Evolutionary conservation across 2,329 filamentous ascomycete species (phyloP), one percentile per base, ranked within the genome.

Genomic region (Pyrenophora graminea): DNA sequence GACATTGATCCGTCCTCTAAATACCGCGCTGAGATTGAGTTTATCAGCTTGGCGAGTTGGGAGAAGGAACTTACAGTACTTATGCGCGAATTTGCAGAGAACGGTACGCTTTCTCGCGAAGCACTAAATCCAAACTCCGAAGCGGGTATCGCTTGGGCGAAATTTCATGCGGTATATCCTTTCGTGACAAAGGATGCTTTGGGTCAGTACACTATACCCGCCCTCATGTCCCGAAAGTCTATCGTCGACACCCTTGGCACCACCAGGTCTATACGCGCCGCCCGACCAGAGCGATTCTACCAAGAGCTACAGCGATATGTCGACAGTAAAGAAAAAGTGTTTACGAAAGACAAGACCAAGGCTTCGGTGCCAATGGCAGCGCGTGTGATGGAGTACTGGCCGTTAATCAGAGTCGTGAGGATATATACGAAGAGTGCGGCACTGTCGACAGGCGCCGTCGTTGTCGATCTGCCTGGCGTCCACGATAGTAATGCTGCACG

Each of bases 401-500:
- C 80, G 0, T 67, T 83, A 31, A 80, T 83, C 58, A 82, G 80
- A 53, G 78, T 80, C 1, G 80, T 84, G 21, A 75, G 77, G 32
- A 76, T 84, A 25, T 80, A 77, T 55, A 75, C 76, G 6, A 83
- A 80, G 62, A 74, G 80, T 0, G 66, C 76, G 9, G 79, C 76
- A 1, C 66, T 85, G 3, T 76, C 78, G 0, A 83, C 81, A 12
- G 81, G 82, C 3, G 80, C 80, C 3, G 77, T 82, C 1, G 74
- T 84, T 46, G 82, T 84, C 12, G 81, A 87, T 63, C 69, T 87
- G 8, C 84, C 84, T 4, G 83, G 84, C 36, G 75, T 83, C 1
- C 78, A 82, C 12, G 84, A 87, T 59, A 79, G 79, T 1, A 87
- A 87, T 61, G 78, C 81, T 3, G 84, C 84, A 31, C 76, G 84